A percentile compares a stretch with the other conserved stretches of the same genome.
phyloP scores from a whole-genome alignment of 805 yeast species.

The Hanseniaspora mollemarum region DNA sequence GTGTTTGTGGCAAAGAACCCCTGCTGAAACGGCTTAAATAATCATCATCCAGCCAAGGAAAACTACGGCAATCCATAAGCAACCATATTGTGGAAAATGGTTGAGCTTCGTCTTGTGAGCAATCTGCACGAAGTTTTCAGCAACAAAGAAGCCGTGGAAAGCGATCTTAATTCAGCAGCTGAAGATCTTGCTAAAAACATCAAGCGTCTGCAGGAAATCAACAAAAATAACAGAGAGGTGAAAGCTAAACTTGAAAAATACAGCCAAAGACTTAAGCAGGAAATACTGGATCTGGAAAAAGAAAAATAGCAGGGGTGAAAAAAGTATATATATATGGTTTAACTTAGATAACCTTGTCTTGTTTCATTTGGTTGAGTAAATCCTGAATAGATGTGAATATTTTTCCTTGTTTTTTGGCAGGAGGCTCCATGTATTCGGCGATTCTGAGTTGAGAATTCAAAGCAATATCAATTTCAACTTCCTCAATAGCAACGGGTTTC shows the following conservation, averaged over 20 bases:
- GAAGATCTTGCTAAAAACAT: not conserved
- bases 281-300: not conserved
- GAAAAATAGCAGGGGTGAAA: not conserved
- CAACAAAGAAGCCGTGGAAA: not conserved
- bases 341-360: conserved; percentile 50
- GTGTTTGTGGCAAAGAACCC: no score
- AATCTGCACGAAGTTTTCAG: not conserved
- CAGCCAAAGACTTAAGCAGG: not conserved
- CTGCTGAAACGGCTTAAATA: no score
- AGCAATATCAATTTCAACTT: conserved; percentile 52
- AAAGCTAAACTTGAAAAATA: not conserved
- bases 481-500: conserved; percentile 69
- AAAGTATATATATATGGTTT: no score
- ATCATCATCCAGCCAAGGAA: no score
- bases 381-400: conserved; percentile 76
- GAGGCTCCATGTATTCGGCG: conserved; percentile 73
- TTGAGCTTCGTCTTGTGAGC: not conserved
- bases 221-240: not conserved
- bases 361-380: conserved; percentile 65
- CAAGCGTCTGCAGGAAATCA: not conserved
- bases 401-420: conserved; percentile 67
- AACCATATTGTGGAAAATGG: not conserved
- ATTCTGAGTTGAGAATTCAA: conserved; percentile 55
- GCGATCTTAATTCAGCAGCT: not conserved
- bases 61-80: no score